phyloP scores from a whole-genome alignment of 2,329 filamentous ascomycete species.

The Ilyonectria robusta region DNA sequence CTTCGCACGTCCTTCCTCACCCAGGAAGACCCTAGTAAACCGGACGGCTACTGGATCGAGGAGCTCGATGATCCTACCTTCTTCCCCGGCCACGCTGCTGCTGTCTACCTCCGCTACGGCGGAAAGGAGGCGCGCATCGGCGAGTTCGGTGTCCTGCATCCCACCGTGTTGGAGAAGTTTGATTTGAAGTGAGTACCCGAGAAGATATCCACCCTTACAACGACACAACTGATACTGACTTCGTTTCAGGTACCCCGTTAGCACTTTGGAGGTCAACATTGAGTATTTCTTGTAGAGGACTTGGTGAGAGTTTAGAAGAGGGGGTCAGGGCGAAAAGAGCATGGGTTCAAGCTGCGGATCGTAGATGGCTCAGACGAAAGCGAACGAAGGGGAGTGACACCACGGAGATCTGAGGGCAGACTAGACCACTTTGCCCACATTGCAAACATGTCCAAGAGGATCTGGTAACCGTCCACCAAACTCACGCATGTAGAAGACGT shows the following conservation, averaged over 20 bases:
- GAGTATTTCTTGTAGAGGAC: conserved; percentile 84
- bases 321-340: conserved; percentile 25
- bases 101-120: conserved; percentile 81
- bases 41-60: conserved; percentile 92
- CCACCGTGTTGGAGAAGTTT: conserved; percentile 92
- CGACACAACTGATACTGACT: conserved; percentile 38
- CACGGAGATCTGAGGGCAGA: conserved; percentile 12
- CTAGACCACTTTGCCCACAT: conserved; percentile 9
- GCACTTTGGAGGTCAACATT: conserved; percentile 93
- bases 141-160: conserved; percentile 94
- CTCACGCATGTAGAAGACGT: conserved; percentile 38
- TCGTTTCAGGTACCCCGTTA: conserved; percentile 82
- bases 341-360: not conserved
- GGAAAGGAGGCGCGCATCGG: conserved; percentile 86
- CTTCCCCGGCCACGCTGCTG: conserved; percentile 90
- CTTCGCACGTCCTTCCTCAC: conserved; percentile 86
- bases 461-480: conserved; percentile 21
- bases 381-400: conserved; percentile 12
- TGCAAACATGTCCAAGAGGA: conserved; percentile 36
- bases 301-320: conserved; percentile 32
- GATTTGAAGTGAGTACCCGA: conserved; percentile 78
- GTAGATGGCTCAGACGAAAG: conserved; percentile 10
- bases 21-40: conserved; percentile 67
- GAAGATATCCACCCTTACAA: not conserved
- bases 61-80: conserved; percentile 93